Evolutionary conservation across 2,329 filamentous ascomycete genomes (phyloP), one percentile per base, ranked within the genome.

Genomic region (Pseudofabraea citricarpa): DNA sequence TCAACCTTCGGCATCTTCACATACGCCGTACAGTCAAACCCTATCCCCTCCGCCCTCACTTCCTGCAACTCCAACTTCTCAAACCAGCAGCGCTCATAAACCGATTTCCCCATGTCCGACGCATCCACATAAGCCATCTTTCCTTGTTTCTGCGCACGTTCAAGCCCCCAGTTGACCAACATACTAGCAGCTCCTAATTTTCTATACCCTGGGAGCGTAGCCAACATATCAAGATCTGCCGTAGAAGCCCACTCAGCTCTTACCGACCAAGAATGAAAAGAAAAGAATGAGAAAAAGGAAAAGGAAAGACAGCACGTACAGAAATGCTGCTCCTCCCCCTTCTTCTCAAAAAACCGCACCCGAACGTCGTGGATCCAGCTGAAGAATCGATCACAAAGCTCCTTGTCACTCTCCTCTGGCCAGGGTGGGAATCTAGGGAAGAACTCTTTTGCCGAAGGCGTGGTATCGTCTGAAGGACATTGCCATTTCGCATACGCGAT

Each of bases 81-180:
- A 33, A 50, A 47, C 10, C 40, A 44, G 43, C 36, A 43, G 15
- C 33, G 44, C 33, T 39, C 38, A 32, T 49, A 49, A 19, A 46
- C 31, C 4, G 47, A 26, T 9, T 10, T 36, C 12, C 44, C 44
- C 13, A 36, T 15, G 13, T 44, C 40, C 32, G 39, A 45, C 10
- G 36, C 43, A 24, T 46, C 44, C 10, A 49, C 33, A 22, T 36
- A 49, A 29, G 27, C 31, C 10, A 33, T 31, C 2, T 43, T 13
- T 16, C 37, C 33, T 5, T 44, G 27, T 19, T 27, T n/a, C 21
- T 49, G 44, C 12, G 47, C 44, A 12, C 21, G 36, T n/a, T 41
- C 33, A 13, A 23, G 27, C 15, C 41, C 47, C 44, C 47, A 49
- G 23, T 35, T 23, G 5, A 46, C 20, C 12, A 49, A 20, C 44